These are phyloP conservation scores for Epichloe elymi DNA, from an alignment of 2,329 filamentous ascomycete genomes.

Conservation along the genomic window DNA sequence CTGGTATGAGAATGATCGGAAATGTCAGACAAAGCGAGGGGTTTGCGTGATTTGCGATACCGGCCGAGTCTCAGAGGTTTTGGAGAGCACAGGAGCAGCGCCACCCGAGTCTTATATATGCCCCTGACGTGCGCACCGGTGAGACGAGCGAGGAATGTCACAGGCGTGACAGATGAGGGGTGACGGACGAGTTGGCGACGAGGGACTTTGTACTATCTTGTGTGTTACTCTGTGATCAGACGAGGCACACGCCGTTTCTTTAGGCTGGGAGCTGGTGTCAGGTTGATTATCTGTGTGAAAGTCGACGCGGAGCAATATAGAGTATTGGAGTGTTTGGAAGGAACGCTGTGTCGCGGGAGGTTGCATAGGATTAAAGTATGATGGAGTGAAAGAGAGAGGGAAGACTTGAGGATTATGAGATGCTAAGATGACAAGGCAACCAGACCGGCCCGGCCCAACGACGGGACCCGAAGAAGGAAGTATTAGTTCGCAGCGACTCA, in stretches of 20 bases:
- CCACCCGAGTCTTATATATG: constrained; percentile 8
- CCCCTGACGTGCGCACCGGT: neutral
- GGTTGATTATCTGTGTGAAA: neutral
- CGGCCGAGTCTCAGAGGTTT: constrained; percentile 5
- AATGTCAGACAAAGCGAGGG: constrained; percentile 5
- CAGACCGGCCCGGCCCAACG: neutral
- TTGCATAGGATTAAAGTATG: constrained; percentile 2
- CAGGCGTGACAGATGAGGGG: constrained; percentile 4
- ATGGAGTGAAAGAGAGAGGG: neutral
- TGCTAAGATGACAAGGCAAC: constrained; percentile 1
- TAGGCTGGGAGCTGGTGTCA: constrained; percentile 4
- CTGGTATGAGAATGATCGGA: constrained; percentile 4
- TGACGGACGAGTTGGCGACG: constrained; percentile 6
- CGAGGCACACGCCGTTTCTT: neutral
- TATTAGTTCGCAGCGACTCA: neutral
- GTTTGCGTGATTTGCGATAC: constrained; percentile 1
- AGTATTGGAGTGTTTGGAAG: neutral
- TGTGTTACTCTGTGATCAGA: constrained; percentile 1
- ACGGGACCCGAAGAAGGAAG: neutral
- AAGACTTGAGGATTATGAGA: neutral
- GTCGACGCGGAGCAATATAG: neutral
- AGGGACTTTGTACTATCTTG: neutral
- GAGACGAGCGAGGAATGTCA: constrained; percentile 7
- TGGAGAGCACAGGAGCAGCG: constrained; percentile 1
- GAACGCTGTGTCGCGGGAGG: constrained; percentile 6